Base-by-base conservation (phyloP, 176 grass and related monocot genomes). In the Saccharum officinarum region DNA sequence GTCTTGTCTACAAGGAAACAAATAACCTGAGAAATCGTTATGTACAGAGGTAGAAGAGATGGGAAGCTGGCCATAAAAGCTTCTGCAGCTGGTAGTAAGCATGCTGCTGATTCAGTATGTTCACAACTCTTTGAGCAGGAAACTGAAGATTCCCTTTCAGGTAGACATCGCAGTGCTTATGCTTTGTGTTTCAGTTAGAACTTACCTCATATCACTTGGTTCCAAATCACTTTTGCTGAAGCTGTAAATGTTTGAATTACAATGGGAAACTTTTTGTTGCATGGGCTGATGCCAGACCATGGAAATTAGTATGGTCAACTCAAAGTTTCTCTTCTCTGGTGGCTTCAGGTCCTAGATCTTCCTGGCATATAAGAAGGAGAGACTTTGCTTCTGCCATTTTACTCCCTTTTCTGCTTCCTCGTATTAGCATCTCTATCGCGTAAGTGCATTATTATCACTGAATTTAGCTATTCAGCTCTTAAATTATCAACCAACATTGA, bases 391-490 rank as follows among this genome's bases (percentile, higher is more conserved):
- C 92, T 46, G 67, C 81, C 23, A 50, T 82, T 41, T 22, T 89
- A 31, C 85, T 98, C 66, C 82, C 91, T 73, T 71, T 95, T 82
- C 9, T 98, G 52, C 74, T 95, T 86, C 69, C 91, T 81, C 88
- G 63, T 75, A 69, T 92, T 79, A 78, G 91, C 7, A 71, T 85
- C 4, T 88, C 86, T 72, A 85, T 54, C 47, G 93, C 86, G 96
- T 98, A 94, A 92, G 92, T 92, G 76, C 65, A 46, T 41, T 71
- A 57, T 63, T 60, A 13, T 83, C 37, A 86, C 7, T 46, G 31
- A 79, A 22, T 20, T 86, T 39, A 66, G 12, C 31, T 71, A 33
- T 65, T 37, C 33, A 71, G 3, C 60, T 77, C 37, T 9, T 76
- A 22, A 46, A 39, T n/a, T 62, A 13, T 23, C 37, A 78, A 30